Percentiles rank a stretch among this genome's conserved stretches.
Conservation (phyloP, 1,284 basidiomycete species). For the Pyrrhoderma lamaoense region DNA sequence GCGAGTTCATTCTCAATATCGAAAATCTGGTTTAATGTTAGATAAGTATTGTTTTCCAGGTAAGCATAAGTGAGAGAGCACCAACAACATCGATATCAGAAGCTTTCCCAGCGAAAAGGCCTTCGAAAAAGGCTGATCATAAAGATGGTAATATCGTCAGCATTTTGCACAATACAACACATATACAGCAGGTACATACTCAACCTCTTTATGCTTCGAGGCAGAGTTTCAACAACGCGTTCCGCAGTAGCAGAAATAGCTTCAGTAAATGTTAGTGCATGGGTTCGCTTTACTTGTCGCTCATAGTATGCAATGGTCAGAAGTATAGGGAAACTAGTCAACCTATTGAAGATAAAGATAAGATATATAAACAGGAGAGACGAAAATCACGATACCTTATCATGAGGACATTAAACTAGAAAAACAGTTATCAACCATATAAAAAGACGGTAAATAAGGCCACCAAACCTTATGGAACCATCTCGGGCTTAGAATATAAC, state of each 20-base stretch:
- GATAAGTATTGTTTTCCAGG: constrained; percentile 2
- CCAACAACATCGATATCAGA: constrained; percentile 69
- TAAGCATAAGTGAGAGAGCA: constrained; percentile 15
- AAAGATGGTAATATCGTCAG: constrained; percentile 15
- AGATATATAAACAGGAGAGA: constrained; percentile 7
- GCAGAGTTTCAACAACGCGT: constrained; percentile 62
- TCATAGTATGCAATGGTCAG: constrained; percentile 79
- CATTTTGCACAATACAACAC: background rate
- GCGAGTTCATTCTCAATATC: constrained; percentile 69
- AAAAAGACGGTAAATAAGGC: constrained; percentile 2
- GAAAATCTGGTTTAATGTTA: constrained; percentile 52
- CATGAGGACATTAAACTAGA: constrained; percentile 78
- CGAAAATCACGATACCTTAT: constrained; percentile 42
- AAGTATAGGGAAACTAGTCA: constrained; percentile 83
- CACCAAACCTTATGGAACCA: constrained; percentile 77
- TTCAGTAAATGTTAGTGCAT: constrained; percentile 63
- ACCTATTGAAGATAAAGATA: constrained; percentile 33
- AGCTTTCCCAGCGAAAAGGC: constrained; percentile 57
- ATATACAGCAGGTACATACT: constrained; percentile 44
- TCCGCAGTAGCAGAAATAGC: constrained; percentile 62
- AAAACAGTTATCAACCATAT: constrained; percentile 1
- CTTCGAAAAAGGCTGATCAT: constrained; percentile 72
- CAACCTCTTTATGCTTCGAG: constrained; percentile 61
- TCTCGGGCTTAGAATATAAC: constrained; percentile 65
- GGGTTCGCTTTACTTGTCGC: constrained; percentile 61